Percentiles rank a stretch among this genome's conserved stretches.
Evolutionary conservation across 1,284 basidiomycete genomes (phyloP).

Genomic region (Volvariella volvacea): DNA sequence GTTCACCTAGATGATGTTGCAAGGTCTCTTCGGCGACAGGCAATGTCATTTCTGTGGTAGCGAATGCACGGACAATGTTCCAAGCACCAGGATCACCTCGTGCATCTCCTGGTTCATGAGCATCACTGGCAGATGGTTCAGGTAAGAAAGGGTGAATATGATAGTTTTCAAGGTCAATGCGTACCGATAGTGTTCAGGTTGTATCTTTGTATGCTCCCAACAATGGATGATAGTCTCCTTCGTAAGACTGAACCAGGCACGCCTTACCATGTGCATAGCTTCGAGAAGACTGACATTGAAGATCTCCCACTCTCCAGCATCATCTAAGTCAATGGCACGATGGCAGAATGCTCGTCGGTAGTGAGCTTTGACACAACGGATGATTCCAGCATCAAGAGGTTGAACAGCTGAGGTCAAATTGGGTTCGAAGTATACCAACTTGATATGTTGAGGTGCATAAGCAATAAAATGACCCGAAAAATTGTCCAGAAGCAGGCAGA

Average conservation of each 20-base stretch:
- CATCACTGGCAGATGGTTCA: background rate
- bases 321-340: constrained; percentile 24
- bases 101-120: background rate
- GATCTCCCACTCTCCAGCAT: constrained; percentile 22
- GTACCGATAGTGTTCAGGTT: constrained; percentile 3
- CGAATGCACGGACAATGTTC: constrained; percentile 15
- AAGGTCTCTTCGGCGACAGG: constrained; percentile 13
- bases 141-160: too few relatives aligned
- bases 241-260: constrained; percentile 23
- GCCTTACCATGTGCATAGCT: constrained; percentile 22
- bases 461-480: constrained; percentile 21
- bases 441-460: constrained; percentile 19
- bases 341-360: constrained; percentile 18
- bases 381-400: constrained; percentile 26
- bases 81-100: constrained; percentile 9
- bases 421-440: constrained; percentile 20
- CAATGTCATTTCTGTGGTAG: constrained; percentile 13
- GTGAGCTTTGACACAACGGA: constrained; percentile 26
- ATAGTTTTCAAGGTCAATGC: constrained; percentile 1
- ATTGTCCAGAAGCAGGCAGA: constrained; percentile 25
- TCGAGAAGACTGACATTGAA: constrained; percentile 28
- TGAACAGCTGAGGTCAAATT: constrained; percentile 26
- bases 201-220: constrained; percentile 24
- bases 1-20: constrained; percentile 9
- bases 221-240: constrained; percentile 23